These are phyloP conservation scores for Papiliotrema fonsecae DNA, from an alignment of 1,284 basidiomycete species.

Conservation along the genomic window DNA sequence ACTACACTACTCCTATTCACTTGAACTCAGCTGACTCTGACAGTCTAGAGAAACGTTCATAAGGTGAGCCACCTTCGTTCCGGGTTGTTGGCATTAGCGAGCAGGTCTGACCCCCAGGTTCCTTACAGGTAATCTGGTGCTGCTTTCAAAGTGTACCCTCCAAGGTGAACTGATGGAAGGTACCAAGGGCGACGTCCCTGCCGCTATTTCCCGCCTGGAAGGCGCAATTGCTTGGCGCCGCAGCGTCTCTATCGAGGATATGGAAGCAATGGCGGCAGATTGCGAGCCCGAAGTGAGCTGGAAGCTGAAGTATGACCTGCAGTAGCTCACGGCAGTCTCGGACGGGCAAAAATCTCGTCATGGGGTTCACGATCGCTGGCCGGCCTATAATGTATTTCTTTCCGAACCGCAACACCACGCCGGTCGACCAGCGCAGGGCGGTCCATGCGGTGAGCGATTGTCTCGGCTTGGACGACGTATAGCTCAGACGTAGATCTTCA, in stretches of 20 bases:
- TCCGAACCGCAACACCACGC: constrained; percentile 28
- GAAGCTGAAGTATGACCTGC: not conserved
- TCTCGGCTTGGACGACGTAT: not conserved
- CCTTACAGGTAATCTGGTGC: constrained; percentile 12
- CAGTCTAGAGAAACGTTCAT: constrained; percentile 30
- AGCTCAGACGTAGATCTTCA: constrained; percentile 25
- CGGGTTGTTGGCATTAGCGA: not conserved
- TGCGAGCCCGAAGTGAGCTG: constrained; percentile 29
- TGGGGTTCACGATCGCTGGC: constrained; percentile 27
- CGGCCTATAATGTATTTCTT: constrained; percentile 40
- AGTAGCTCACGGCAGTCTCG: constrained; percentile 17
- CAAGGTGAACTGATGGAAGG: constrained; percentile 10
- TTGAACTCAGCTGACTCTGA: not conserved
- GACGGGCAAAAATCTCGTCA: constrained; percentile 32
- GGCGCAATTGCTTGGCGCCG: constrained; percentile 35
- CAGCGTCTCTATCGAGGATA: constrained; percentile 31
- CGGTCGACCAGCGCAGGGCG: constrained; percentile 21
- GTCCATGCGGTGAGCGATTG: constrained; percentile 24
- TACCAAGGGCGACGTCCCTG: constrained; percentile 21
- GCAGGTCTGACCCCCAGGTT: constrained; percentile 8
- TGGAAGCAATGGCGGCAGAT: constrained; percentile 27
- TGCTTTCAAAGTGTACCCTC: too few species aligned
- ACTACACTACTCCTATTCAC: not conserved
- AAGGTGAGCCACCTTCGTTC: constrained; percentile 13
- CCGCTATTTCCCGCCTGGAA: constrained; percentile 33